Evolutionary conservation across 1,284 basidiomycete genomes (phyloP), one percentile per base, ranked within the genome.

Genomic region (Trametes sp.): DNA sequence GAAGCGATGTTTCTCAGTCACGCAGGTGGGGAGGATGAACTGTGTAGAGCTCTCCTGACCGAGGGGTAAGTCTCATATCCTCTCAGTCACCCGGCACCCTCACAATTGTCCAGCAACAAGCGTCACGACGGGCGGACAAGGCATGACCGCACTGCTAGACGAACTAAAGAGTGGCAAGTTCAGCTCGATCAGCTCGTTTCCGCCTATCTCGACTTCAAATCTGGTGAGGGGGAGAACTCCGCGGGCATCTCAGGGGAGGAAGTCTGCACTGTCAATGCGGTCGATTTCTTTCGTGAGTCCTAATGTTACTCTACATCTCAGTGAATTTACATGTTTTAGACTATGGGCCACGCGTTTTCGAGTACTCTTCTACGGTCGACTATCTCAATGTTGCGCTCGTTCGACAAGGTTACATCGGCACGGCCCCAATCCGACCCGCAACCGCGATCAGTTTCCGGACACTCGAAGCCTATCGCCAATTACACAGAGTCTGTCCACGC

Each of bases 401-500:
- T 8, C 33, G 31, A 8, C 51, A 62, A 24, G 62, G 58, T 11
- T 71, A 61, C 36, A 38, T 71, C 5, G 67, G 68, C 3, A 52
- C 53, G 3, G 58, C 69, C 0, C 73, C 72, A 0, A 13, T 59
- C 0, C 28, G 54, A 2, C 70, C 69, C 1, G 41, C 62, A 2
- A 48, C 69, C 1, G 73, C 69, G 0, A 57, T 73, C 7, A 55
- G 64, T 0, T 48, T 73, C 21, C 26, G 41, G 1, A 54, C 54
- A 0, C 63, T 74, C 6, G 68, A 70, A 29, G 63, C 65, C 0
- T 73, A 72, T 52, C 65, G 63, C 1, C 70, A 71, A 35, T 36
- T 68, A 10, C 70, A 73, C 44, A 63, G 69, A 2, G 64, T 64
- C 0, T 71, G 69, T 59, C 73, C 72, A 0, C 65, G 66, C 0